Conservation (phyloP, 1,284 basidiomycete genomes). For the Cutaneotrichosporon cyanovorans region DNA sequence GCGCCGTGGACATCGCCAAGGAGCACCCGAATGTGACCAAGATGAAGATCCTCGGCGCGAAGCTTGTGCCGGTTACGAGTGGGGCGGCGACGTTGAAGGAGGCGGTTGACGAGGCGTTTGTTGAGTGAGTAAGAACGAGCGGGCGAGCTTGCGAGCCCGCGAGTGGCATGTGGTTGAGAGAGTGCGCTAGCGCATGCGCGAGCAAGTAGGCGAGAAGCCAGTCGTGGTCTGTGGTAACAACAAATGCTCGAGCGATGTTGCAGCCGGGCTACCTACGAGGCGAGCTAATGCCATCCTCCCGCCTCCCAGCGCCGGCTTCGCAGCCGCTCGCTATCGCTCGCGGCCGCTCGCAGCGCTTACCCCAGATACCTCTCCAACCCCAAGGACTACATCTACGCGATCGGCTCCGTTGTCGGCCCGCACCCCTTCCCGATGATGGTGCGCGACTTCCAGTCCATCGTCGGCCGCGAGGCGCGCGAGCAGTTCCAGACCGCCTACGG, state of each 20-base stretch:
- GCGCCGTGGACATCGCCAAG: conserved; percentile 56
- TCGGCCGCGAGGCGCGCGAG: conserved; percentile 87
- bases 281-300: no score
- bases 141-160: no score
- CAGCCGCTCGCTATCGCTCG: no score
- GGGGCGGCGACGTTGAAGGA: conserved; percentile 95
- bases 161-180: no score
- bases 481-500: conserved; percentile 68
- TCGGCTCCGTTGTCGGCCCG: conserved; percentile 58
- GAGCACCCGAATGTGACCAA: conserved; percentile 96
- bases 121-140: conserved; percentile 6
- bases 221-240: no score
- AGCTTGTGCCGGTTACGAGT: conserved; percentile 88
- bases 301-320: no score
- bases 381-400: conserved; percentile 92
- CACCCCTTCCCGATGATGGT: conserved; percentile 57
- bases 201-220: no score
- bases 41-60: conserved; percentile 92
- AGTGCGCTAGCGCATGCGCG: no score
- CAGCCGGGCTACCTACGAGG: no score
- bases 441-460: conserved; percentile 93
- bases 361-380: conserved; percentile 87
- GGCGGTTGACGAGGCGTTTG: conserved; percentile 54
- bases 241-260: no score
- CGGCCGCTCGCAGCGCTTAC: no score